Base-by-base conservation (phyloP, 169 alveolate genomes). In the Plasmodium gonderi region DNA sequence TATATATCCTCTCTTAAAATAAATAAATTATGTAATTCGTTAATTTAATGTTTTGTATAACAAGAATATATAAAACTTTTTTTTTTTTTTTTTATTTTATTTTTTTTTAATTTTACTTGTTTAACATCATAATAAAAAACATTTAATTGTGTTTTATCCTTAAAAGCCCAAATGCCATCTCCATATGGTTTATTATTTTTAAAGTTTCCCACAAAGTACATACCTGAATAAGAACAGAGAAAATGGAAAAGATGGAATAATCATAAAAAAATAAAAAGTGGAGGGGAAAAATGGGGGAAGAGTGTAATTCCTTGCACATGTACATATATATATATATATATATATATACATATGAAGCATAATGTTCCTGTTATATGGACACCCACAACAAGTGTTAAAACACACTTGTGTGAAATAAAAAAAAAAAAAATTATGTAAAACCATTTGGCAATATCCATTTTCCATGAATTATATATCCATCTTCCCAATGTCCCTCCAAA, bases 381-480 rank as follows among this genome's bases (percentile, higher is more conserved):
- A 29, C 26, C 82, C 65, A 33, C 54, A 45, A 42, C 69, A 75
- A 29, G 14, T 75, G 29, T 7, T 60, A 12, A 23, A 29, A 51
- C 54, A 1, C 40, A 76, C n/a, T 33, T 0, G 23, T 23, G 20
- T 76, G 38, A 44, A 12, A 14, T 23, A 76, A 44, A n/a, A 76
- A 44, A 44, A n/a, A 76, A 76, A 44, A 26, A 31, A 79, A 79
- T 29, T 0, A 33, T 1, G 69, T 64, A 33, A n/a, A 47, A 82
- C 92, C 92, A 82, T 82, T 82, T 82, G 92, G 92, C 31, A 82
- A 51, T 33, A 49, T 82, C 92, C 92, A 82, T 72, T 82, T 82
- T 11, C 92, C 92, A 14, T 82, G 51, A 4, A 69, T 68, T 82
- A 82, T 17, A 69, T 69, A 67, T 31, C 92, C 92, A 23, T 82